Evolutionary conservation across 2,329 filamentous ascomycete genomes (phyloP), one percentile per base, ranked within the genome.

Genomic region (Xylariaceae sp.): DNA sequence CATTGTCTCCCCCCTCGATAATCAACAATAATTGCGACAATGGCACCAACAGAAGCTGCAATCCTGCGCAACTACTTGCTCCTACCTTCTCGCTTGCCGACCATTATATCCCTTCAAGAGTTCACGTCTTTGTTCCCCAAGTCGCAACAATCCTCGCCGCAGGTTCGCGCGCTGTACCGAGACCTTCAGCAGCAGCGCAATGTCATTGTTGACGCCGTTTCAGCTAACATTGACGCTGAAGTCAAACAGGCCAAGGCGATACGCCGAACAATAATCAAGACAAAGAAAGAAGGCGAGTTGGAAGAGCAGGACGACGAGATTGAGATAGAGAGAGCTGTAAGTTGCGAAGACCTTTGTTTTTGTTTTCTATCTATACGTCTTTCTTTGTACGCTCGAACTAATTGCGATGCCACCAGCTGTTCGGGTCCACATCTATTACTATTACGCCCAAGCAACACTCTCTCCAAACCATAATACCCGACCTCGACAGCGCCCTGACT

Each of bases 1-100:
- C 12, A 6, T 31, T 31, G 6, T 31, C 12, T 12, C 8, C 8
- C 28, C 6, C 28, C 6, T 12, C 28, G 7, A 31, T 7, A 31
- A 11, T 36, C 8, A 7, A 6, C 8, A 9, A 36, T 6, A 16
- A 17, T 17, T 19, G 28, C 45, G 51, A 78, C 61, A 58, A 92
- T 92, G 88, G 79, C 90, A 3, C 87, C 89, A 7, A 88, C 87
- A 40, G 92, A 96, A 76, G 79, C 84, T 53, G 83, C 86, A 24
- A 90, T 96, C 63, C 83, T 96, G 48, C 81, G 82, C 68, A 88
- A 89, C 74, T 96, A 94, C 72, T 85, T 96, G 56, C 83, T 96
- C 31, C 81, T 88, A 26, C 90, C 92, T 11, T 87, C 91, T 6
- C 82, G 89, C 24, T 80, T 96, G 33, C 87, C 89, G 37, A 83